Percentiles rank a stretch among this genome's conserved stretches.
These are phyloP conservation scores for Cladobotryum mycophilum DNA, from an alignment of 2,329 filamentous ascomycete species.

Conservation along the genomic window DNA sequence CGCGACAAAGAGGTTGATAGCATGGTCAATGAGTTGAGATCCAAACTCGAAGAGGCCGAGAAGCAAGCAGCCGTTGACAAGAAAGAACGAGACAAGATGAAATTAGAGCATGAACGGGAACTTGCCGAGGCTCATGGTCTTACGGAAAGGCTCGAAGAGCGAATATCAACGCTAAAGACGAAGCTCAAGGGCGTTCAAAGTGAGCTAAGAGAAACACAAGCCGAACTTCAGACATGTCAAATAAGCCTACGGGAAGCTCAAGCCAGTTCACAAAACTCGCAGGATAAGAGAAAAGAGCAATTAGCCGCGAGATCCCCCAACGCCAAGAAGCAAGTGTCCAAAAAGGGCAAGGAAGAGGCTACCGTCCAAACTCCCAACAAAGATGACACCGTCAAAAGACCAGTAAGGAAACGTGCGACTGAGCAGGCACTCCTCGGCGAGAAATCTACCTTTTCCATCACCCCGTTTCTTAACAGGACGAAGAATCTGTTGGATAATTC, in stretches of 20 bases:
- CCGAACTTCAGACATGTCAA: conserved; percentile 33
- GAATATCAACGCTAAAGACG: conserved; percentile 60
- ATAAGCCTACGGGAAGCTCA: conserved; percentile 35
- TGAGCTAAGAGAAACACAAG: conserved; percentile 60
- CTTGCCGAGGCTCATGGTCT: conserved; percentile 55
- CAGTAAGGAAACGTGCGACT: conserved; percentile 49
- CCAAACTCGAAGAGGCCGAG: conserved; percentile 30
- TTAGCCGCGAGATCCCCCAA: conserved; percentile 22
- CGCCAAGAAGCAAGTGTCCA: conserved; percentile 42
- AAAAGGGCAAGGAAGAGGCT: conserved; percentile 39
- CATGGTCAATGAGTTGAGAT: conserved; percentile 36
- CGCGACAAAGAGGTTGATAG: conserved; percentile 29
- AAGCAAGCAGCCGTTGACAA: conserved; percentile 34
- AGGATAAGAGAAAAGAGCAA: conserved; percentile 19
- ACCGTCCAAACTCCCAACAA: conserved; percentile 43
- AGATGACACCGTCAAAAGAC: conserved; percentile 33
- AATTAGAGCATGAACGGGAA: conserved; percentile 45
- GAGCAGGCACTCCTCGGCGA: conserved; percentile 58
- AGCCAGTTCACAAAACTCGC: conserved; percentile 12
- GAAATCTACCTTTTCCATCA: conserved; percentile 90
- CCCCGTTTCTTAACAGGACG: conserved; percentile 80
- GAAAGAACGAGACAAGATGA: conserved; percentile 40
- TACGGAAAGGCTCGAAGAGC: conserved; percentile 61
- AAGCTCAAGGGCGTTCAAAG: conserved; percentile 66
- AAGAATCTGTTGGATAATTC: conserved; percentile 44